Evolutionary conservation across 257 asterid species (phyloP), one percentile per base, ranked within the genome.

Genomic region (Gardenia jasminoides): DNA sequence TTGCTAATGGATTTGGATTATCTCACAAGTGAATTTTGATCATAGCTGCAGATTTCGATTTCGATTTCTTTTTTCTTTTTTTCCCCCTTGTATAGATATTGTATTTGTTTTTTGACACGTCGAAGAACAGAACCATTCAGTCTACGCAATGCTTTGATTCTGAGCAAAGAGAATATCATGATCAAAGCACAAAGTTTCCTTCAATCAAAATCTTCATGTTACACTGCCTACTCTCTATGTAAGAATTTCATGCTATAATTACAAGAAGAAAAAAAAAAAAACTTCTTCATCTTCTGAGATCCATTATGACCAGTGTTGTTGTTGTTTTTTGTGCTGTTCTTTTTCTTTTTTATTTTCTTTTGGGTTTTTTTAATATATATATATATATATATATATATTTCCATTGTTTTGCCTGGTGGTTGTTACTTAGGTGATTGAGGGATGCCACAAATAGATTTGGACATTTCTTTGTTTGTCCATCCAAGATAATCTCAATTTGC

Each of bases 1-100:
- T 93, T 26, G 91, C 94, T 67, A 89, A 89, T 80, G 97, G 96
- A 19, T 89, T 90, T 61, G 98, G 97, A 26, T 81, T 91, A 78
- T 84, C 92, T 72, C 85, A 85, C 64, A 88, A 86, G 81, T 86
- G 77, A 84, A 30, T 78, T 8, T n/a, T 68, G 30, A 68, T 43
- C 20, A 31, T 10, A 54, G 15, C 73, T 65, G 19, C 58, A 43
- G 30, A 44, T 74, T 48, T 65, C 30, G 1, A 11, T 65, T 65
- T 20, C 33, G 50, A n/a, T 43, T 67, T 54, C 24, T 15, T 15
- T 15, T 43, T 54, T 54, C 15, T 15, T 15, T 8, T 39, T 26
- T 10, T 36, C 9, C n/a, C n/a, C n/a, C 24, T 43, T 75, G 46
- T 80, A 58, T 80, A 69, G 75, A 26, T 3, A 33, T 48, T 62